A percentile compares a stretch with the other conserved stretches of the same genome.
These are phyloP conservation scores for Musa acuminata DNA, from an alignment of 176 grass and related monocot genomes.

Conservation along the genomic window DNA sequence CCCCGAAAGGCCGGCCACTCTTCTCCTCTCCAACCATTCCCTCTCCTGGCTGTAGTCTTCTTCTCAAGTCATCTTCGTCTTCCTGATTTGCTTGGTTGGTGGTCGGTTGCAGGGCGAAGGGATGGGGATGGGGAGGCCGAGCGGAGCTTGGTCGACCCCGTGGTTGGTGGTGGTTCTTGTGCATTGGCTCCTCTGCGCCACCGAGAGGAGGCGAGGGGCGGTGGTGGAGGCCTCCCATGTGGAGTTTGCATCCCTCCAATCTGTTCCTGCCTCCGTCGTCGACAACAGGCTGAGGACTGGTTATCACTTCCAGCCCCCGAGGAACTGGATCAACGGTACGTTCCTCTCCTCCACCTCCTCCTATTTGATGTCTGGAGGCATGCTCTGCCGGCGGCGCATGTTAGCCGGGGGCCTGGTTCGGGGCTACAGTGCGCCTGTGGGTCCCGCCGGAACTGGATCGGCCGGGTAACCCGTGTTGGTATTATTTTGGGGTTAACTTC, in stretches of 20 bases:
- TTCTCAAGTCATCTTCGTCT: no score
- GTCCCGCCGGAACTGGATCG: no score
- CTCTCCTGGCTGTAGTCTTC: no score
- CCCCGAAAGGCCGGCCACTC: no score
- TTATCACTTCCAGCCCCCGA: constrained; percentile 67
- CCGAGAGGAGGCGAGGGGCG: neutral
- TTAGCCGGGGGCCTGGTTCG: neutral
- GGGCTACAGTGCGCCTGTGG: no score
- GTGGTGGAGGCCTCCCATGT: neutral
- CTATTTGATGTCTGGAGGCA: neutral
- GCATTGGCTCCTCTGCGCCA: neutral
- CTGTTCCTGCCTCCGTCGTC: constrained; percentile 31
- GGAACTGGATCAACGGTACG: constrained; percentile 79
- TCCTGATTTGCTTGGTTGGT: no score
- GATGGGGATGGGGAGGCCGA: neutral
- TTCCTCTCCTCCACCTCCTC: neutral
- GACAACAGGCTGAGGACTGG: constrained; percentile 49
- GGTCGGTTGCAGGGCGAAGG: no score
- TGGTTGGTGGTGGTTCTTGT: neutral
- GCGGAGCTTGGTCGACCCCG: neutral
- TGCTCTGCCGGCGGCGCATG: neutral
- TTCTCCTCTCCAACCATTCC: no score
- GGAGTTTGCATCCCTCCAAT: neutral
- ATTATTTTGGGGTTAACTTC: no score
- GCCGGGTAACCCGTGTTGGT: no score